Evolutionary conservation across 257 asterid species (phyloP), one percentile per base, ranked within the genome.

Genomic region (Nicotiana attenuata): DNA sequence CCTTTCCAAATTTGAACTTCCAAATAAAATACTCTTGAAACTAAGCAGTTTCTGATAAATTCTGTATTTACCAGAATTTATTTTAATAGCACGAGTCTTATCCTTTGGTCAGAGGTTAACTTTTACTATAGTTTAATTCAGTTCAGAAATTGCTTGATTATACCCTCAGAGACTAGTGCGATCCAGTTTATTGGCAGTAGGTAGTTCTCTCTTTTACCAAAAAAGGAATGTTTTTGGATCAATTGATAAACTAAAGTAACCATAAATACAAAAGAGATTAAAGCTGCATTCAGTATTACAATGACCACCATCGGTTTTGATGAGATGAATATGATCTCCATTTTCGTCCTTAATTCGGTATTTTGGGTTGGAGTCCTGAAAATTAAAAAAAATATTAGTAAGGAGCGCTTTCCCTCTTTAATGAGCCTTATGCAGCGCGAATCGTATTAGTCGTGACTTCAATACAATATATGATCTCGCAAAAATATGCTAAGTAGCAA

Each of bases 1-100:
- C 35, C 60, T 45, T 71, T 71, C 60, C 38, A 71, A 71, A 65
- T 14, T 65, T 65, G 71, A 65, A 65, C 71, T 65, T 65, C 71
- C 33, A 65, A 65, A 71, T 35, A 10, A 41, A 71, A 38, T 20
- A 20, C 33, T n/a, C 33, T 41, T n/a, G 24, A 45, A 41, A 71
- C 47, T 71, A 22, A 22, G 7, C 19, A 20, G 14, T 22, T 73
- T 50, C 24, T 47, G 9, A 8, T 73, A 47, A 73, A 47, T 14
- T 73, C 63, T 73, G 59, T 38, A 24, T 50, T 24, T 14, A 73
- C 4, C 26, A 73, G 26, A 47, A 22, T 73, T 8, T 50, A 24
- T 73, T 50, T 73, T 24, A 73, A 73, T 73, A 3, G 79, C 79
- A 73, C 63, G 41, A 8, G 63, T 73, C 1, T 73, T 47, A 73